Base-by-base conservation (phyloP, 2,329 filamentous ascomycete species). In the Curvularia lunata region DNA sequence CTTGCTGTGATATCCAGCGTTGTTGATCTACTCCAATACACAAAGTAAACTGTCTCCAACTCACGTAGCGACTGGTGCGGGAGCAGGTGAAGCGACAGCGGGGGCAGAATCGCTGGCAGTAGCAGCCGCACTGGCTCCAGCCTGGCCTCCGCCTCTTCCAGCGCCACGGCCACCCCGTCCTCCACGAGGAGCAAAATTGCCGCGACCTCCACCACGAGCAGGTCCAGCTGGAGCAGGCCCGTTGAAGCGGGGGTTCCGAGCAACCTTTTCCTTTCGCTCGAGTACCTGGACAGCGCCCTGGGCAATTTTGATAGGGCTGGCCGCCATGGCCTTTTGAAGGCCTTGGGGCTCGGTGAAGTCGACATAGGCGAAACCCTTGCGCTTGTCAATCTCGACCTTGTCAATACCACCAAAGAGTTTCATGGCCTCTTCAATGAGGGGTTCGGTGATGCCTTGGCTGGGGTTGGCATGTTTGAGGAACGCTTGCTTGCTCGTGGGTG, bases 351-450 rank as follows among this genome's bases (percentile, higher is more conserved):
- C 88, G 9, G 85, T 84, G 78, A 97, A 98, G 62, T 97, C 91
- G 38, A 96, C 89, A 73, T 97, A 97, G 2, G 92, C 94, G 69
- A 97, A 96, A 0, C 92, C 92, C 76, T 97, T 97, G 70, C 93
- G 90, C 76, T 92, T 93, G 74, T 98, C 94, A 52, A 98, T 94
- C 68, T 97, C 94, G 18, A 97, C 91, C 64, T 87, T 89, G 0
- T 86, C 86, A 45, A 97, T 85, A 1, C 85, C 76, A 1, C 94
- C 94, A 67, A 92, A 96, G 0, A 80, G 77, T 43, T 88, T 84
- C 72, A 98, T 86, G 0, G 90, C 88, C 65, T 89, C 85, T 67
- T 89, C 88, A 1, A 98, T 85, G 0, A 92, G 78, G 0, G 88
- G 80, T 71, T 97, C 94, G 0, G 92, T 97, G 46, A 97, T 91